Evolutionary conservation across 805 yeast genomes (phyloP).

Genomic region (Clavispora carvajalis): DNA sequence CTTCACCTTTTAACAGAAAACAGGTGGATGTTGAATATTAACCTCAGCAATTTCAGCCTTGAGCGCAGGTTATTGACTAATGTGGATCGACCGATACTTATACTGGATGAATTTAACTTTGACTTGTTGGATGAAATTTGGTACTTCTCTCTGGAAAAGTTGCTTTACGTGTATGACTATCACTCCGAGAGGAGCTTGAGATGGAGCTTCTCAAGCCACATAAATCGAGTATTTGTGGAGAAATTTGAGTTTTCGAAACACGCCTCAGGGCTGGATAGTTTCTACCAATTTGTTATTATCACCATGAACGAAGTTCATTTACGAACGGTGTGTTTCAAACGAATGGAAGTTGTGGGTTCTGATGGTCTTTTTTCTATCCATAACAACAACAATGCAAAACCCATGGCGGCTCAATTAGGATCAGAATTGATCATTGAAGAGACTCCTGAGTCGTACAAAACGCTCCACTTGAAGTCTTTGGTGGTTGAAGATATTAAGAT

Average conservation of each 20-base stretch:
- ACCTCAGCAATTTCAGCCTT: background rate
- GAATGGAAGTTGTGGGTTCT: background rate
- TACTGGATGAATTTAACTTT: background rate
- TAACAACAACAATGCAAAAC: constrained; percentile 12
- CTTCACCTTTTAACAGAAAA: background rate
- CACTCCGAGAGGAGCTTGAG: background rate
- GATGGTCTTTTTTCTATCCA: constrained; percentile 4
- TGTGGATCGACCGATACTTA: background rate
- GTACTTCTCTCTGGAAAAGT: background rate
- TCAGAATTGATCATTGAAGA: background rate
- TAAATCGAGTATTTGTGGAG: background rate
- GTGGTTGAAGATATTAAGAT: background rate
- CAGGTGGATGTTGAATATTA: background rate
- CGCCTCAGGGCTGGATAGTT: background rate
- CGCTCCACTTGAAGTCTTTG: background rate
- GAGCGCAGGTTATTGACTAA: background rate
- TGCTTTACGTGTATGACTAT: background rate
- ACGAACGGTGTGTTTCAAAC: background rate
- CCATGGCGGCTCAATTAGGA: constrained; percentile 5
- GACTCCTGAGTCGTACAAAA: background rate
- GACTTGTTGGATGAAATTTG: background rate
- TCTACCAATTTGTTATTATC: background rate
- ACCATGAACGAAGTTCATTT: background rate
- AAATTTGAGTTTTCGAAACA: background rate
- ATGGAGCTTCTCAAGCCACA: background rate